phyloP scores from a whole-genome alignment of 495 filamentous ascomycete species.

The Choiromyces venosus region DNA sequence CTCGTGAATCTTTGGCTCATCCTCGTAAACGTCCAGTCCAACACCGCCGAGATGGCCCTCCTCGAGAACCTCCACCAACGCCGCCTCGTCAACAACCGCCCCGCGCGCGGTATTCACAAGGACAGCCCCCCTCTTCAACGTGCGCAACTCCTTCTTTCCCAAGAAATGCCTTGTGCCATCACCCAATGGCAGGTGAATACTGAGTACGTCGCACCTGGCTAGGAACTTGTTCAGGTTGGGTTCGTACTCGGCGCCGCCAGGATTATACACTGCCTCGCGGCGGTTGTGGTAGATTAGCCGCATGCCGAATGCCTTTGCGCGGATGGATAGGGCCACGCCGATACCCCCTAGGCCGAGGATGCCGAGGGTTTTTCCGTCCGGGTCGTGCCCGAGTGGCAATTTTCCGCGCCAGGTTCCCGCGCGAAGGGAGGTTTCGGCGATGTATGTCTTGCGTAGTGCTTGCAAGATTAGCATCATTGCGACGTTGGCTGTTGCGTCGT shows the following conservation, averaged over 20 bases:
- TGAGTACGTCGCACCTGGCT: slow-evolving; percentile 57
- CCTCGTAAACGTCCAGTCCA: slow-evolving; percentile 65
- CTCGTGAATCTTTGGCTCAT: slow-evolving; percentile 61
- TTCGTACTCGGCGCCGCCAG: slow-evolving; percentile 46
- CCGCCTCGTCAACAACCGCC: slow-evolving; percentile 64
- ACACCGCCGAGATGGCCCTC: slow-evolving; percentile 56
- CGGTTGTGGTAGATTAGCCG: slow-evolving; percentile 98
- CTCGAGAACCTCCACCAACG: slow-evolving; percentile 59
- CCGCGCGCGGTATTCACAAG: slow-evolving; percentile 68
- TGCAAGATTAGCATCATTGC: slow-evolving; percentile 68
- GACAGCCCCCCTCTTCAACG: slow-evolving; percentile 63
- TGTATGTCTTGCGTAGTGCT: slow-evolving; percentile 60
- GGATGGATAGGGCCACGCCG: slow-evolving; percentile 65
- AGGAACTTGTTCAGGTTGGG: slow-evolving; percentile 53
- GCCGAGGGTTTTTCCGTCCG: slow-evolving; percentile 65
- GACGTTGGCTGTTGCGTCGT: slow-evolving; percentile 65
- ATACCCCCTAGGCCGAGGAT: slow-evolving; percentile 89
- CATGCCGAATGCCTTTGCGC: slow-evolving; percentile 70
- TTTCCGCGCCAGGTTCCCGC: slow-evolving; percentile 53
- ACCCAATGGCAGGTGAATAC: slow-evolving; percentile 64
- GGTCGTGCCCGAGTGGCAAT: slow-evolving; percentile 49
- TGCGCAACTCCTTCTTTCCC: slow-evolving; percentile 52
- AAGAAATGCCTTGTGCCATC: slow-evolving; percentile 62
- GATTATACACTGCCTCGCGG: slow-evolving; percentile 77
- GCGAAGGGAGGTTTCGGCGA: slow-evolving; percentile 57